A percentile compares a stretch with the other conserved stretches of the same genome.
These are phyloP conservation scores for Xylariaceae sp. DNA, from an alignment of 2,329 filamentous ascomycete species.

Conservation along the genomic window DNA sequence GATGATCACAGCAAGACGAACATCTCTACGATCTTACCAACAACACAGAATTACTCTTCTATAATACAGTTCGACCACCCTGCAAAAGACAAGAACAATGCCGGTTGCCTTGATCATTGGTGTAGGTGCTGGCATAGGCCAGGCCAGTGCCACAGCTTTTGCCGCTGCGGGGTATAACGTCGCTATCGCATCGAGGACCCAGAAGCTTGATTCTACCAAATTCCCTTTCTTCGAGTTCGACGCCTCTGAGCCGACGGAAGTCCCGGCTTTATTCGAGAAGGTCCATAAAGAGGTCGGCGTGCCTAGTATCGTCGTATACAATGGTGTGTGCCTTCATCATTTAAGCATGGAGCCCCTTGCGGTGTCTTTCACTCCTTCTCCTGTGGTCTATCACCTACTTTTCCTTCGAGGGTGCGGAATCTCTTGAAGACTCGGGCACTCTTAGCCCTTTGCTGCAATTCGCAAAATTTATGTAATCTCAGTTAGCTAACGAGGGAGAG, in stretches of 20 bases:
- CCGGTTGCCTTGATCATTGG: constrained; percentile 39
- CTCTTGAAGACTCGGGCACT: too few species aligned
- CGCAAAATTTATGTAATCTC: neutral
- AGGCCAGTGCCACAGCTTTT: constrained; percentile 33
- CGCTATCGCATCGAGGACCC: constrained; percentile 38
- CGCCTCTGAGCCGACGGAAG: constrained; percentile 26
- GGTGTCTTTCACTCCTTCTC: neutral
- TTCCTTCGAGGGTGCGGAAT: too few species aligned
- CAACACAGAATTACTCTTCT: neutral
- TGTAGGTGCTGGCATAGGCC: constrained; percentile 35
- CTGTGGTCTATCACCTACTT: neutral
- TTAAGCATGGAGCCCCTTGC: neutral
- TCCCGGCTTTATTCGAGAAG: constrained; percentile 32
- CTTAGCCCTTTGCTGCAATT: too few species aligned
- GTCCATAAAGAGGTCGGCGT: constrained; percentile 25
- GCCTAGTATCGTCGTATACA: constrained; percentile 32
- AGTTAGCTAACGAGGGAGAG: neutral
- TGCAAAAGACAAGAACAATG: constrained; percentile 22
- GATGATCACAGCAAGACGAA: neutral
- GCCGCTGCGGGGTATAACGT: constrained; percentile 36
- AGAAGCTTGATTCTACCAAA: constrained; percentile 29
- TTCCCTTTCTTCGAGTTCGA: constrained; percentile 29
- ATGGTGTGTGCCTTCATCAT: constrained; percentile 16
- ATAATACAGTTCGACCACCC: neutral
- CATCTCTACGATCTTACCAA: neutral